Conservation (phyloP, 805 yeast species). For the Ogataea minuta region DNA sequence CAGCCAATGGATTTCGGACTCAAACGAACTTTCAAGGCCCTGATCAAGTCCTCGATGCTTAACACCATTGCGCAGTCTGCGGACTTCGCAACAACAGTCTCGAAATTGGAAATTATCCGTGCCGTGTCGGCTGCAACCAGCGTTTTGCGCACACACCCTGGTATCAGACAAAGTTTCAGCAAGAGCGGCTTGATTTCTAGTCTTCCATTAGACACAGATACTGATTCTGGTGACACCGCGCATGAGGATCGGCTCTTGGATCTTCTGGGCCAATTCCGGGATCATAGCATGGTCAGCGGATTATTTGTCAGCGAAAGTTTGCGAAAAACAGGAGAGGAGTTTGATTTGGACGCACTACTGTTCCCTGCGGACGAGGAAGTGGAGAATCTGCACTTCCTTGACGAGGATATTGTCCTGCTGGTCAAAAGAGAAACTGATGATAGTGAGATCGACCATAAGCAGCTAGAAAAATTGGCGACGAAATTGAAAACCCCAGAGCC, state of each 20-base stretch:
- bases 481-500: constrained; percentile 8
- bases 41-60: constrained; percentile 26
- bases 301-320: constrained; percentile 6
- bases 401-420: constrained; percentile 33
- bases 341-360: constrained; percentile 31
- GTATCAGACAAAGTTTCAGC: constrained; percentile 17
- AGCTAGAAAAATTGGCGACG: background rate
- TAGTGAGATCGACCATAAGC: background rate
- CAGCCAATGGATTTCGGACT: constrained; percentile 36
- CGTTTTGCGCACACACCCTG: constrained; percentile 16
- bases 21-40: constrained; percentile 33
- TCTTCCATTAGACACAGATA: constrained; percentile 3
- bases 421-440: constrained; percentile 23
- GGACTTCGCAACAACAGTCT: background rate
- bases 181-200: constrained; percentile 22
- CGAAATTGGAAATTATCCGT: constrained; percentile 26
- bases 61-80: constrained; percentile 11
- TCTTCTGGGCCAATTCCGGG: constrained; percentile 23
- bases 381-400: constrained; percentile 31
- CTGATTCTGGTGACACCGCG: constrained; percentile 10
- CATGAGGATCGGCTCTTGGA: constrained; percentile 27
- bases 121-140: constrained; percentile 21
- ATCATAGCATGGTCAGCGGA: constrained; percentile 15
- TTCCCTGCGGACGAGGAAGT: constrained; percentile 39
- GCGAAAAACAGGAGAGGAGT: constrained; percentile 6